A percentile compares a stretch with the other conserved stretches of the same genome.
Conservation (phyloP, 2,329 filamentous ascomycete genomes). For the Stachybotrys chlorohalonatus region DNA sequence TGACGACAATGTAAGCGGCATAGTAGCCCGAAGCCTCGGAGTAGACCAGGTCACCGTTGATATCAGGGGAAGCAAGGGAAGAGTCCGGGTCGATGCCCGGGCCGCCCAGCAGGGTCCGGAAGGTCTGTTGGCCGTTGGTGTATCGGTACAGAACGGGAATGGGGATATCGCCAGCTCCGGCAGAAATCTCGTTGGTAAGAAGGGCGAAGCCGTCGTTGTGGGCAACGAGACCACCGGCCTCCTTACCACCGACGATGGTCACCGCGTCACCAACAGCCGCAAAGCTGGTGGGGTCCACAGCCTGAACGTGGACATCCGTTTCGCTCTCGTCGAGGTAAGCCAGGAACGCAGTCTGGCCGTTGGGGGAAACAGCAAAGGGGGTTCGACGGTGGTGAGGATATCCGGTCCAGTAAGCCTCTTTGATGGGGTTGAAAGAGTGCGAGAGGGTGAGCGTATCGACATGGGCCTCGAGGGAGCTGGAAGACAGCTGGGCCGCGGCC, state of each 20-base stretch:
- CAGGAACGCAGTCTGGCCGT: conserved; percentile 48
- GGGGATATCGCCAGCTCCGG: conserved; percentile 39
- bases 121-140: conserved; percentile 43
- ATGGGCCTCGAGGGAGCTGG: conserved; percentile 16
- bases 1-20: conserved; percentile 54
- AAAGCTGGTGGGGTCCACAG: conserved; percentile 45
- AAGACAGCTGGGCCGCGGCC: conserved; percentile 13
- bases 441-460: conserved; percentile 37
- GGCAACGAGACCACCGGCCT: conserved; percentile 51
- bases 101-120: conserved; percentile 51
- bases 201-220: conserved; percentile 58
- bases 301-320: conserved; percentile 47
- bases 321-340: conserved; percentile 50
- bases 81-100: conserved; percentile 38
- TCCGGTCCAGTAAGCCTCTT: conserved; percentile 52
- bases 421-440: conserved; percentile 45
- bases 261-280: conserved; percentile 40
- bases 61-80: conserved; percentile 44
- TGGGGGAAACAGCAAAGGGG: conserved; percentile 52
- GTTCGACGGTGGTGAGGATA: conserved; percentile 53
- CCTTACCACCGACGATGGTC: conserved; percentile 43
- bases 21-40: conserved; percentile 46
- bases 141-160: conserved; percentile 52
- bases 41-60: conserved; percentile 55
- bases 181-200: conserved; percentile 47